A percentile compares a stretch with the other conserved stretches of the same genome.
Evolutionary conservation across 2,329 filamentous ascomycete species (phyloP).

Genomic region (Verticillium nubilum): DNA sequence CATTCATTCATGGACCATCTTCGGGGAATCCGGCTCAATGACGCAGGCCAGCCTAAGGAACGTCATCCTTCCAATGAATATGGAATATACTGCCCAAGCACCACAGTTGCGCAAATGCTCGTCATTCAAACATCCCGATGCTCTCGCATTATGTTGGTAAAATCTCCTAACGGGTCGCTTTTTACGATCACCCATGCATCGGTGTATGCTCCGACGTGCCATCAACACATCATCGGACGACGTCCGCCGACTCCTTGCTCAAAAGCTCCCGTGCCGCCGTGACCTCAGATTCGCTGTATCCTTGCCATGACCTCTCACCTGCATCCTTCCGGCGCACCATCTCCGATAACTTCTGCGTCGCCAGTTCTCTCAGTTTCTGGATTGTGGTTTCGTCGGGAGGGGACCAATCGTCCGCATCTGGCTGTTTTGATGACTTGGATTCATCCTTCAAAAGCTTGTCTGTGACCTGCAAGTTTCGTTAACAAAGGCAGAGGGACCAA

Average conservation of each 20-base stretch:
- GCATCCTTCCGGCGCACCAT: constrained; percentile 62
- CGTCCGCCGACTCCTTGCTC: constrained; percentile 40
- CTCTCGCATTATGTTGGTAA: not conserved
- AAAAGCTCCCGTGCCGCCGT: constrained; percentile 65
- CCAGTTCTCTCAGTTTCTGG: constrained; percentile 63
- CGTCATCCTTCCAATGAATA: not conserved
- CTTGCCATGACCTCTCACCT: constrained; percentile 62
- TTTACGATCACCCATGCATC: not conserved
- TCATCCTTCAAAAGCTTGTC: constrained; percentile 41
- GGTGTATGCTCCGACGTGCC: not conserved
- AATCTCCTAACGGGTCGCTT: not conserved
- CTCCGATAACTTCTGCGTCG: constrained; percentile 69
- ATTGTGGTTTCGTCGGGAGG: constrained; percentile 54
- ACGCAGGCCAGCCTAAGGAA: not conserved
- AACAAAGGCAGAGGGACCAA: not conserved
- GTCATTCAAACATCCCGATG: not conserved
- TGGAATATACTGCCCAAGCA: not conserved
- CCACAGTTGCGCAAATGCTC: not conserved
- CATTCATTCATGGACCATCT: not conserved
- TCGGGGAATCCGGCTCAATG: not conserved
- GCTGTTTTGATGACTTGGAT: constrained; percentile 36
- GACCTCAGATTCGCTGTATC: constrained; percentile 67
- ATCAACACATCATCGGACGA: constrained; percentile 31
- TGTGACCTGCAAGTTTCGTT: constrained; percentile 36
- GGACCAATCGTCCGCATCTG: constrained; percentile 43